Percentiles rank a stretch among this genome's conserved stretches.
Evolutionary conservation across 768 basidiomycete species (phyloP).

Genomic region (Lentinula edodes): DNA sequence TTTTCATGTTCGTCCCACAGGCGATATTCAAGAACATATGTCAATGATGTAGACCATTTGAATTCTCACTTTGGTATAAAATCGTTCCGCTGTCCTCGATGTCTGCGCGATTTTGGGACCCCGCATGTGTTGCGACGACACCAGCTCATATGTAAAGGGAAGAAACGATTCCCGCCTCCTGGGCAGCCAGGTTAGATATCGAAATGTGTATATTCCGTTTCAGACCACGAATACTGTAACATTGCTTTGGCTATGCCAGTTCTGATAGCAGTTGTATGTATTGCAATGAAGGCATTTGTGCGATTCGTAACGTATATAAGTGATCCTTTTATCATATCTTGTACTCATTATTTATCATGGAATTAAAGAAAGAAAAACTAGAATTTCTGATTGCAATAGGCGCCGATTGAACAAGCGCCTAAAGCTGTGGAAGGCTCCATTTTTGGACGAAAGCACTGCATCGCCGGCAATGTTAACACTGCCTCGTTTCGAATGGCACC

Average conservation of each 20-base stretch:
- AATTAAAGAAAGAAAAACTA: no score
- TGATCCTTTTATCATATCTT: no score
- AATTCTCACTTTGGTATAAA: conserved; percentile 8
- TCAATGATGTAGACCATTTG: background rate
- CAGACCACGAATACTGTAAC: no score
- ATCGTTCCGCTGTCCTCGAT: background rate
- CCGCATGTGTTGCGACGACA: conserved; percentile 5
- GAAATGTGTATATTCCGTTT: no score
- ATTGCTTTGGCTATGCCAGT: background rate
- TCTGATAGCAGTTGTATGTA: background rate
- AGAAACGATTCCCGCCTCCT: background rate
- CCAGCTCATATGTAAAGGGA: background rate
- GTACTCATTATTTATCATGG: no score
- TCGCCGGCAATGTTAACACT: background rate
- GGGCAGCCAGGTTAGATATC: background rate
- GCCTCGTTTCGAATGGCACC: background rate
- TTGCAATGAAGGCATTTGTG: background rate
- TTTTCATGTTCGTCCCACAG: background rate
- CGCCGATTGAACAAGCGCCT: background rate
- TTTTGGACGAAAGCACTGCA: background rate
- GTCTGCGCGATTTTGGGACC: conserved; percentile 8
- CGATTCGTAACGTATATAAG: background rate
- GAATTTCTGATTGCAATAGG: background rate
- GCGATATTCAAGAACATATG: background rate
- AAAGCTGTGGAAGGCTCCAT: background rate